Evolutionary conservation across 345 rosid genomes (phyloP).

Genomic region (Physaria fendleri): DNA sequence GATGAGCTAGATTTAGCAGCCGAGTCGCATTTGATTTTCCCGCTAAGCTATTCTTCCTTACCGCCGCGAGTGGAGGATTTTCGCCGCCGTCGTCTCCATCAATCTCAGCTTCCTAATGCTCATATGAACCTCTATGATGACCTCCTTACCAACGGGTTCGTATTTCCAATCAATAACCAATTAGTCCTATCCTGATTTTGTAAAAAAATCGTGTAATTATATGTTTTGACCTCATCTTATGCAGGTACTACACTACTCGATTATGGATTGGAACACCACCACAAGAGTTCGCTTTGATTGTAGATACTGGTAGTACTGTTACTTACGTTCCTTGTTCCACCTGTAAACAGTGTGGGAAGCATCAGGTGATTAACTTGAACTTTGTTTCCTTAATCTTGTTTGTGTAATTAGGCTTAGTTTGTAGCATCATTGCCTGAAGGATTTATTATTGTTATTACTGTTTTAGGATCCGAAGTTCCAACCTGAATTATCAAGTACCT

Average conservation of each 20-base stretch:
- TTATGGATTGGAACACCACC: constrained; percentile 97
- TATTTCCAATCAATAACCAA: neutral
- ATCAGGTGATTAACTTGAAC: constrained; percentile 81
- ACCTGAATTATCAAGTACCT: constrained; percentile 54
- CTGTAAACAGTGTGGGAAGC: constrained; percentile 78
- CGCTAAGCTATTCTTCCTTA: constrained; percentile 46
- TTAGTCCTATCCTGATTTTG: neutral
- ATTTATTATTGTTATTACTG: neutral
- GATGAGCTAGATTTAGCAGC: constrained; percentile 9
- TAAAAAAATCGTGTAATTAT: neutral
- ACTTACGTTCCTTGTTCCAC: constrained; percentile 84
- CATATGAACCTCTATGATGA: constrained; percentile 78
- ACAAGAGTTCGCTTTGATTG: constrained; percentile 80
- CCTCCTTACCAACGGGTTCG: constrained; percentile 67
- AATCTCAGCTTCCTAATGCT: constrained; percentile 55
- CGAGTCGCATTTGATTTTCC: constrained; percentile 42
- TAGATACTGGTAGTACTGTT: constrained; percentile 86
- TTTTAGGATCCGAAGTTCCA: constrained; percentile 71
- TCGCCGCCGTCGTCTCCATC: constrained; percentile 68
- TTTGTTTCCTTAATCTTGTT: neutral
- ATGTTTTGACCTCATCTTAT: neutral
- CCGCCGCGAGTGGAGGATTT: constrained; percentile 34
- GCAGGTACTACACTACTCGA: constrained; percentile 79
- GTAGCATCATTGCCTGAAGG: neutral
- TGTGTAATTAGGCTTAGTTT: neutral